Evolutionary conservation across 495 filamentous ascomycete species (phyloP), one percentile per base, ranked within the genome.

Genomic region (Daldinia concentrica): DNA sequence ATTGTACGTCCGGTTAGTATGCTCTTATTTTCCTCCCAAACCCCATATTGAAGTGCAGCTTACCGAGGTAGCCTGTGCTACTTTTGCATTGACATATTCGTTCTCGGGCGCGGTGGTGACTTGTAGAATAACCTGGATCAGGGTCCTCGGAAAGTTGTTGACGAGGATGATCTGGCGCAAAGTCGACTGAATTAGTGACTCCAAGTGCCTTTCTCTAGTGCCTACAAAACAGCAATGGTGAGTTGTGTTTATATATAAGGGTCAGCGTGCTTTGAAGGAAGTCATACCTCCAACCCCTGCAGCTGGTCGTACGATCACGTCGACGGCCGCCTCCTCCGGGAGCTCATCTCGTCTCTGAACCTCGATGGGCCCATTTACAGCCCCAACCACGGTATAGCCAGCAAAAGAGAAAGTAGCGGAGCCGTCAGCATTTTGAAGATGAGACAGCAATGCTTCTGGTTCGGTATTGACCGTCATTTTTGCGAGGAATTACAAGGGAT

Each of bases 321-420:
- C 95, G 60, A 99, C 82, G 57, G 89, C 89, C 26, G 95, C 92
- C 81, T 97, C 93, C 79, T 96, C 92, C 15, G 95, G 91, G 60
- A 93, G 87, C 72, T 97, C 90, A 74, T 97, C 95, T 70, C 92
- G 87, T 71, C 93, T 89, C 69, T 87, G 89, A 19, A 94, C 93
- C 80, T 98, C 95, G 71, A 98, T 86, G n/a, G 95, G 95, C 0
- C 93, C 95, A 78, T 95, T 97, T 67, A 96, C 93, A 12, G 92
- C 89, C 59, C 90, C 92, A 54, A 95, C 87, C 68, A 98, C 86
- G 57, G 89, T 90, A 79, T 91, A 97, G 36, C 92, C 92, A 52
- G 91, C 90, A 63, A 87, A 84, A 15, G 90, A 88, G 77, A 93
- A 95, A 32, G 87, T 92, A 8, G 93, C 93, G 58, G 95, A 98